Conservation (phyloP, 306 rosid species). For the Crotalaria pallida region DNA sequence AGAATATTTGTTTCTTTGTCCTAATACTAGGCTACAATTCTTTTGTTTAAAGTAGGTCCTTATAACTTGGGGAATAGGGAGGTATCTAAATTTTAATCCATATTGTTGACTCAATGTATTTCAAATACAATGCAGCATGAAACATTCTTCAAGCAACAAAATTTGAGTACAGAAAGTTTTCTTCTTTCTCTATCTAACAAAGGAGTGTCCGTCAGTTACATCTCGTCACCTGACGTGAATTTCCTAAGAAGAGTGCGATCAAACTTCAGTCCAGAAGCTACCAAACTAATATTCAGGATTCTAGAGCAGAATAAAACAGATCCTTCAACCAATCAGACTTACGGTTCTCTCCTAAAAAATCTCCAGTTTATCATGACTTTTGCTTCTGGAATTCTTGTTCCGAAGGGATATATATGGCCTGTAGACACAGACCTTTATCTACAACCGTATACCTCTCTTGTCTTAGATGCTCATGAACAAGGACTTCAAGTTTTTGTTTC, state of each 20-base stretch:
- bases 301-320: conserved; percentile 39
- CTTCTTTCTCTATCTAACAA: conserved; percentile 35
- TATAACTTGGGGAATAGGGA: neutral
- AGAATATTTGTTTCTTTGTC: neutral
- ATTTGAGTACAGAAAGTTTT: conserved; percentile 54
- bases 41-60: neutral
- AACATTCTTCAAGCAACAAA: conserved; percentile 56
- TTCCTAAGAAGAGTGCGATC: conserved; percentile 50
- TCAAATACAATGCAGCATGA: conserved; percentile 55
- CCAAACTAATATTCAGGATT: conserved; percentile 55
- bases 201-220: conserved; percentile 33
- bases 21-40: neutral
- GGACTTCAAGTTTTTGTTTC: conserved; percentile 70
- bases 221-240: conserved; percentile 75
- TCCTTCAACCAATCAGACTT: conserved; percentile 54
- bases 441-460: conserved; percentile 54
- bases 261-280: conserved; percentile 22
- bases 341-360: conserved; percentile 48
- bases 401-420: conserved; percentile 73
- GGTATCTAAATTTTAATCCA: conserved; percentile 11
- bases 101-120: neutral
- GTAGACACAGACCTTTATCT: conserved; percentile 34
- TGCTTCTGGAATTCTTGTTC: conserved; percentile 81
- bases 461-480: conserved; percentile 68
- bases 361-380: conserved; percentile 50